Percentiles rank a stretch among this genome's conserved stretches.
Evolutionary conservation across 148 eudicot species (phyloP).

Genomic region (Salicornia ramosissima): DNA sequence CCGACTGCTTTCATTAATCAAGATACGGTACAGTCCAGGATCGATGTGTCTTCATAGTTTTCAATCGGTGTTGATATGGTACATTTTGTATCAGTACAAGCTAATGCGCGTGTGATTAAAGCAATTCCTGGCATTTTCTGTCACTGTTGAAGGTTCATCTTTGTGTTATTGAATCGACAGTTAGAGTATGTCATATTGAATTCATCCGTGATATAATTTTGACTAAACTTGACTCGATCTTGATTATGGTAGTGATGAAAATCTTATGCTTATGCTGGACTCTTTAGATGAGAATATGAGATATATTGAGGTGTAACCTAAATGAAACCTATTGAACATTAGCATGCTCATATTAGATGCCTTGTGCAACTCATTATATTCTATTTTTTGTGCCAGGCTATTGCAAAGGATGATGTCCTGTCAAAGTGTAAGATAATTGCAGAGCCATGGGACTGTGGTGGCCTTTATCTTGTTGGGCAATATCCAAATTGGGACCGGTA

Average conservation of each 20-base stretch:
- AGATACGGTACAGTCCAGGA: neutral
- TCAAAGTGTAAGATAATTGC: constrained; percentile 87
- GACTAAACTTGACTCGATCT: neutral
- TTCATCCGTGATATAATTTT: neutral
- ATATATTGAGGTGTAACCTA: constrained; percentile 6
- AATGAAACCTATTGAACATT: neutral
- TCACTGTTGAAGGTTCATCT: neutral
- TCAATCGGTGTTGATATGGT: neutral
- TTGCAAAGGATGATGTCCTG: constrained; percentile 76
- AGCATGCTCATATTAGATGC: neutral
- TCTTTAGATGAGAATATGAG: neutral
- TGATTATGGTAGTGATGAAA: neutral
- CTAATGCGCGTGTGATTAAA: neutral
- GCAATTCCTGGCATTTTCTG: no score
- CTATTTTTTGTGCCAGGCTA: constrained; percentile 55
- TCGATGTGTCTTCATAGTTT: neutral
- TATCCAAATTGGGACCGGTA: constrained; percentile 99
- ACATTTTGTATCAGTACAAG: neutral
- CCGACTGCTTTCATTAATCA: neutral
- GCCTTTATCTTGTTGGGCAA: constrained; percentile 88
- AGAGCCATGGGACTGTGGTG: constrained; percentile 99
- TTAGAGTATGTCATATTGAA: neutral
- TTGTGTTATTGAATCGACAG: neutral
- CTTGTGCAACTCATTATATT: constrained; percentile 14
- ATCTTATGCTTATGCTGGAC: neutral